phyloP scores from a whole-genome alignment of 805 yeast genomes.

The Myxozyma sirexii region DNA sequence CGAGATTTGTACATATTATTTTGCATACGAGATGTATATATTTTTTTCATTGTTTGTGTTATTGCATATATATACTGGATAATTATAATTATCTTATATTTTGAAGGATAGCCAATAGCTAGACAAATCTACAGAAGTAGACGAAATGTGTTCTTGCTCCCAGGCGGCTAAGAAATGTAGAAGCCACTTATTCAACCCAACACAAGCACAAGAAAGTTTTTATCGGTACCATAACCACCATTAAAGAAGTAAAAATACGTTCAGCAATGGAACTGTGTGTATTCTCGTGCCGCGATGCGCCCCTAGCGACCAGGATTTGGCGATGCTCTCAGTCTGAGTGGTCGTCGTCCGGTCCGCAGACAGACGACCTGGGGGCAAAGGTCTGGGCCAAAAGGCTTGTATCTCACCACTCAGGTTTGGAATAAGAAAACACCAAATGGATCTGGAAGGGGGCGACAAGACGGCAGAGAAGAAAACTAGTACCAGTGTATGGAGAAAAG shows the following conservation, averaged over 20 bases:
- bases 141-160: conserved; percentile 29
- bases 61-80: background rate
- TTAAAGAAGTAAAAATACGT: conserved; percentile 11
- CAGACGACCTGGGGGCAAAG: conserved; percentile 8
- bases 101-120: no score
- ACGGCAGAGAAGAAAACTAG: conserved; percentile 18
- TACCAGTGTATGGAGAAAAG: conserved; percentile 20
- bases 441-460: conserved; percentile 2
- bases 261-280: conserved; percentile 34
- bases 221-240: conserved; percentile 35
- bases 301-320: conserved; percentile 1
- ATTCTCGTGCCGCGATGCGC: conserved; percentile 6
- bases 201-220: conserved; percentile 30
- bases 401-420: conserved; percentile 21
- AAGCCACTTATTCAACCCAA: conserved; percentile 22
- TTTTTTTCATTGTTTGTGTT: background rate
- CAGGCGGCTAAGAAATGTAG: conserved; percentile 21
- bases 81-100: background rate
- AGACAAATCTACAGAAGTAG: background rate
- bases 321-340: conserved; percentile 2
- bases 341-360: conserved; percentile 5
- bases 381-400: conserved; percentile 10
- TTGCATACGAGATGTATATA: background rate
- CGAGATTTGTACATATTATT: background rate
- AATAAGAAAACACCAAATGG: conserved; percentile 3